Conservation (phyloP, 306 rosid genomes). For the Casuarina equisetifolia region DNA sequence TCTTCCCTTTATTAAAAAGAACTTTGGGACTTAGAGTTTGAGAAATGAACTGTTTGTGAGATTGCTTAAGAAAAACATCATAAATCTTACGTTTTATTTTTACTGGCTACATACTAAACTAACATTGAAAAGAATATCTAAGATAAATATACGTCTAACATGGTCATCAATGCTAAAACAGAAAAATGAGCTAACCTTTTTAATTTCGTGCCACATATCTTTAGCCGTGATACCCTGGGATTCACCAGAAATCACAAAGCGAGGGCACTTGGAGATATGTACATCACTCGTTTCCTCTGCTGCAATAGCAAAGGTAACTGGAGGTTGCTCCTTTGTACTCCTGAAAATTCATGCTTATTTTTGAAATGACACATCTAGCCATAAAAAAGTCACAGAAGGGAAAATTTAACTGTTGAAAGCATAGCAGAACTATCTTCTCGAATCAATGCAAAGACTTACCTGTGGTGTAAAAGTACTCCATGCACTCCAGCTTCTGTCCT, state of each 20-base stretch:
- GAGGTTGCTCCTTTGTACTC: slow-evolving; percentile 61
- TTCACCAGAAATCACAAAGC: slow-evolving; percentile 75
- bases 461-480: slow-evolving; percentile 84
- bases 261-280: slow-evolving; percentile 79
- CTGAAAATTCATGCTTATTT: slow-evolving; percentile 35
- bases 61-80: too few relatives aligned
- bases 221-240: slow-evolving; percentile 68
- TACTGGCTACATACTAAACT: not conserved
- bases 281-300: slow-evolving; percentile 72
- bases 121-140: not conserved
- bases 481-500: slow-evolving; percentile 77
- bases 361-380: not conserved
- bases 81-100: not conserved
- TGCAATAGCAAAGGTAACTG: slow-evolving; percentile 84
- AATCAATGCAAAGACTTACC: slow-evolving; percentile 41
- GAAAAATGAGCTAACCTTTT: slow-evolving; percentile 49
- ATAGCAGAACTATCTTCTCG: slow-evolving; percentile 10
- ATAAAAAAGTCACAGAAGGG: not conserved
- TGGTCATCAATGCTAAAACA: not conserved
- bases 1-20: too few relatives aligned
- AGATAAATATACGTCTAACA: not conserved
- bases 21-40: too few relatives aligned
- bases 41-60: too few relatives aligned
- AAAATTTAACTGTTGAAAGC: slow-evolving; percentile 10
- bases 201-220: slow-evolving; percentile 88